phyloP scores from a whole-genome alignment of 371 early-diverging fungal species.

The Mucor racemosus region DNA sequence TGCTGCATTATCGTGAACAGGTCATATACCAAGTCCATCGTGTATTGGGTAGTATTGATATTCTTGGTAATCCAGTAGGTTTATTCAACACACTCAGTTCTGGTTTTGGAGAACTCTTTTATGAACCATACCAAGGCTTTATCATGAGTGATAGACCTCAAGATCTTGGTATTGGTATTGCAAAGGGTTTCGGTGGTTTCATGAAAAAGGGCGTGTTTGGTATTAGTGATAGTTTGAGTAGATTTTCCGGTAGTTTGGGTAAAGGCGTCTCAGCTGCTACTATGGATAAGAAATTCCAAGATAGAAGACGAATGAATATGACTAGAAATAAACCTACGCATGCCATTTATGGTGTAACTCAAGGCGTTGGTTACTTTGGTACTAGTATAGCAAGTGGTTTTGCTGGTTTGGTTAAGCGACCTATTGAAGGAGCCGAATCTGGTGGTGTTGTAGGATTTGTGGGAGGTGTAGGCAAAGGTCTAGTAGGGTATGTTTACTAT shows the following conservation, averaged over 20 bases:
- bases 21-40: conserved; percentile 82
- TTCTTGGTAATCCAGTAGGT: conserved; percentile 92
- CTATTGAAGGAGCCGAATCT: conserved; percentile 82
- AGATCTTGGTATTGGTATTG: conserved; percentile 86
- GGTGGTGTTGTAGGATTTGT: conserved; percentile 88
- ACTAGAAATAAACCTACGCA: conserved; percentile 84
- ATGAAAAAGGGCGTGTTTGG: conserved; percentile 89
- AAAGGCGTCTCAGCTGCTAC: conserved; percentile 90
- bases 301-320: conserved; percentile 67
- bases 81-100: conserved; percentile 84
- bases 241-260: conserved; percentile 85
- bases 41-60: conserved; percentile 87
- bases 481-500: conserved; percentile 60
- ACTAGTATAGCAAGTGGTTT: conserved; percentile 80
- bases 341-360: conserved; percentile 80
- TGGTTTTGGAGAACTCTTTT: conserved; percentile 88
- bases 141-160: conserved; percentile 87
- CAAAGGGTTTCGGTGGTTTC: conserved; percentile 65
- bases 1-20: conserved; percentile 77
- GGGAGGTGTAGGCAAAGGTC: conserved; percentile 85
- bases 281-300: conserved; percentile 84
- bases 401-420: conserved; percentile 83
- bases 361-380: conserved; percentile 80
- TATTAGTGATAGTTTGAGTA: conserved; percentile 82
- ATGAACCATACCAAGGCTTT: conserved; percentile 91